Evolutionary conservation across 495 filamentous ascomycete species (phyloP), one percentile per base, ranked within the genome.

Genomic region (Neurospora sp.): DNA sequence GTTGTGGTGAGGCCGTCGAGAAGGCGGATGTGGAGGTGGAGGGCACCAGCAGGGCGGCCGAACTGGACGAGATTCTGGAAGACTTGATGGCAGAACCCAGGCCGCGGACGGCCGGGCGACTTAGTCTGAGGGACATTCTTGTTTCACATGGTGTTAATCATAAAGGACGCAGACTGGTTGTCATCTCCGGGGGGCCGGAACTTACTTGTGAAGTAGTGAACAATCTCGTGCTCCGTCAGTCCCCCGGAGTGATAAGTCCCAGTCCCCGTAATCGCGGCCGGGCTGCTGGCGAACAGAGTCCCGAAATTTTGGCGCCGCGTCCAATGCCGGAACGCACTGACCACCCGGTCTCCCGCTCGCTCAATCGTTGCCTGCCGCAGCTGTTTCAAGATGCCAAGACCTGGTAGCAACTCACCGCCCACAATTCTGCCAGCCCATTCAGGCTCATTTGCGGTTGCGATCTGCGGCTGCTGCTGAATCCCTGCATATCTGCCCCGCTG

Each of bases 61-160:
- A 73, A 8, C 40, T 73, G 22, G 31, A 71, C 14, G 78, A 7
- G 70, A 68, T 74, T 69, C 75, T 80, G 44, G 75, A 73, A 14
- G 73, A 44, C 53, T 70, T 73, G 48, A 78, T 22, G 42, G 76
- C 73, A 69, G 75, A 73, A 40, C 74, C 48, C 71, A 79, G 61
- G 72, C 79, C 76, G 70, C 79, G 74, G 44, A 73, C 73, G 73
- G 75, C 75, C 48, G 78, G 72, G 77, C 76, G 79, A 75, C 76
- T 74, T 77, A 80, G 53, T 78, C 79, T 78, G n/a, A 75, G 72
- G 68, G 79, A 73, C 80, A 82, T 82, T 40, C 48, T 78, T 68
- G 27, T 31, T 40, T 10, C 12, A 20, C 14, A 39, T 7, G 2
- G 7, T 69, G 71, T 75, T 11, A 73, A 48, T 59, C 10, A 71